These are phyloP conservation scores for Tetradesmus obliquus DNA, from an alignment of 139 green algal genomes.

Conservation along the genomic window DNA sequence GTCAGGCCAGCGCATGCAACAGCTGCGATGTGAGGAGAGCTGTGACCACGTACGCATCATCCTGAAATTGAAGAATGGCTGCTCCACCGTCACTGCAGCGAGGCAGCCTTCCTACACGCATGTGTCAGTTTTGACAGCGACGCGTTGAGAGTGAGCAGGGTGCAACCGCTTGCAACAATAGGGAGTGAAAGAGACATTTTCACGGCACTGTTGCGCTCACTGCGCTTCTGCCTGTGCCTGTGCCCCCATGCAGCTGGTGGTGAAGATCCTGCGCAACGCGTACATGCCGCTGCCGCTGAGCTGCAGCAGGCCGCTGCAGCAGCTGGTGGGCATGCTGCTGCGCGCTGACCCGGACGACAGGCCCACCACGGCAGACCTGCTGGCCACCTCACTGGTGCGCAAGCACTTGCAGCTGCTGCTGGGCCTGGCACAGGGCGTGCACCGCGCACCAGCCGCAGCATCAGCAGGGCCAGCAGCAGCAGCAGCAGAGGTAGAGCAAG, in stretches of 20 bases:
- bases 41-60: too few relatives aligned
- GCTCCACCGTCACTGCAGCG: too few relatives aligned
- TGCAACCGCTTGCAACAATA: background rate
- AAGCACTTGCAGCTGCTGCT: conserved; percentile 57
- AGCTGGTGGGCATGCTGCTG: conserved; percentile 65
- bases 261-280: conserved; percentile 69
- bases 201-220: too few relatives aligned
- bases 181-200: too few relatives aligned
- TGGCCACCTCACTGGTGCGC: conserved; percentile 54
- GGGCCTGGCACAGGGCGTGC: background rate
- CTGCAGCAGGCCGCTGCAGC: conserved; percentile 60
- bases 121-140: background rate
- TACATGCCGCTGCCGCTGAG: conserved; percentile 62
- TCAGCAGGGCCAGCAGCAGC: background rate
- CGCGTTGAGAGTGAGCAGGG: background rate
- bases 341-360: conserved; percentile 63
- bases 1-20: conserved; percentile 17
- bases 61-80: too few relatives aligned
- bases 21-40: background rate
- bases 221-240: background rate
- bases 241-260: conserved; percentile 43
- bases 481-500: background rate
- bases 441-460: background rate
- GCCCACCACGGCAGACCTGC: conserved; percentile 55
- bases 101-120: background rate